Conservation (phyloP, 2,329 filamentous ascomycete genomes). For the Microascus cirrosus region DNA sequence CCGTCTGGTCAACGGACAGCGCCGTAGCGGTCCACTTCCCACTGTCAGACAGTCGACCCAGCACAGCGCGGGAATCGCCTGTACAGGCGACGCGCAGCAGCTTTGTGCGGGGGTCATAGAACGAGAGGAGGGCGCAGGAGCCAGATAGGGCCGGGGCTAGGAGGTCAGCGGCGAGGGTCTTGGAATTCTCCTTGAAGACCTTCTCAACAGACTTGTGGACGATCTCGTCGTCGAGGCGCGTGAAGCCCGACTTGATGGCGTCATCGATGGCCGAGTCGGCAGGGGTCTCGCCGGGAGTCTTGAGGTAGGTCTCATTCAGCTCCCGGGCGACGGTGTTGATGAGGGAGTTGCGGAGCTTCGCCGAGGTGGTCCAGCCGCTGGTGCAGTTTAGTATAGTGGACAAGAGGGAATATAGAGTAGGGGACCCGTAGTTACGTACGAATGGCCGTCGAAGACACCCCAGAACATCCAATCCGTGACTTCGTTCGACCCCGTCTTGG, state of each 20-base stretch:
- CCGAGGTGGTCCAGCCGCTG: conserved; percentile 95
- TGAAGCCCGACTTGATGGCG: conserved; percentile 88
- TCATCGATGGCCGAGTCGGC: conserved; percentile 71
- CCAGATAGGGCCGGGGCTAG: conserved; percentile 88
- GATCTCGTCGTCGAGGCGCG: conserved; percentile 84
- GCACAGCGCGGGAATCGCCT: conserved; percentile 88
- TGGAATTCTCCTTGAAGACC: conserved; percentile 79
- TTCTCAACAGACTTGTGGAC: conserved; percentile 87
- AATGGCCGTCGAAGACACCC: conserved; percentile 97
- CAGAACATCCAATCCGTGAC: conserved; percentile 98
- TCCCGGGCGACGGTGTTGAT: conserved; percentile 90
- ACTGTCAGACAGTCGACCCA: conserved; percentile 64
- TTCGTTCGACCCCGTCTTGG: conserved; percentile 30
- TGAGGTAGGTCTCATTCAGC: conserved; percentile 83
- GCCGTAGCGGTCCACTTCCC: conserved; percentile 91
- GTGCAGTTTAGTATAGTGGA: background rate
- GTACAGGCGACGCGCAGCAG: conserved; percentile 90
- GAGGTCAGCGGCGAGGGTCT: conserved; percentile 81
- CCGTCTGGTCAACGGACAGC: conserved; percentile 88
- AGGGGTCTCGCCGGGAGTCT: conserved; percentile 51
- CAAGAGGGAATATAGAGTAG: background rate
- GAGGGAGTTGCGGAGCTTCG: conserved; percentile 82
- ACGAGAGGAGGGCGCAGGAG: conserved; percentile 92
- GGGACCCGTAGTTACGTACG: conserved; percentile 41
- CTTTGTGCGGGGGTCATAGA: conserved; percentile 84